Evolutionary conservation across 805 yeast genomes (phyloP).

Genomic region (fission yeast (Schizosaccharomyces pombe)): DNA sequence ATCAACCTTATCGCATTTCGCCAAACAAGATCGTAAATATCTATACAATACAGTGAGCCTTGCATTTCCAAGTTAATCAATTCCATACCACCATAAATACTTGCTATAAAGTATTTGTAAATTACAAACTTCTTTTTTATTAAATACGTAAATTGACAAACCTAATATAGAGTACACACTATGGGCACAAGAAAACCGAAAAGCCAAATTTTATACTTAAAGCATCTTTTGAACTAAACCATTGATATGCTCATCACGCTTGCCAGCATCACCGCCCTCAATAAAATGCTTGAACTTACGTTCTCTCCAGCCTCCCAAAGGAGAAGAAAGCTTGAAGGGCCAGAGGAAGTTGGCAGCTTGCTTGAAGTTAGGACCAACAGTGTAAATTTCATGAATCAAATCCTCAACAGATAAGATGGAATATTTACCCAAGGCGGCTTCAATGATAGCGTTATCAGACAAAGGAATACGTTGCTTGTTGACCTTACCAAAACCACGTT

Average conservation of each 20-base stretch:
- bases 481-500: conserved; percentile 68
- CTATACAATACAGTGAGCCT: too few species aligned
- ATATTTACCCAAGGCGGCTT: conserved; percentile 47
- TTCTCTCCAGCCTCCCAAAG: conserved; percentile 63
- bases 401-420: conserved; percentile 56
- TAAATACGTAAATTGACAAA: too few species aligned
- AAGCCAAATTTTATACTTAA: not conserved
- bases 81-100: too few species aligned
- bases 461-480: conserved; percentile 56
- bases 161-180: too few species aligned
- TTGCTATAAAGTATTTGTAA: too few species aligned
- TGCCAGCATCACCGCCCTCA: conserved; percentile 72
- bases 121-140: too few species aligned
- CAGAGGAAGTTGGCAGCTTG: conserved; percentile 67
- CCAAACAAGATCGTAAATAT: too few species aligned
- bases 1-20: too few species aligned
- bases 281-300: conserved; percentile 59
- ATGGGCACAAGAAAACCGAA: too few species aligned
- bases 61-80: too few species aligned
- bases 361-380: conserved; percentile 69
- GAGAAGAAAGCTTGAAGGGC: conserved; percentile 70
- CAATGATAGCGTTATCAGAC: conserved; percentile 47
- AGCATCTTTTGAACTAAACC: conserved; percentile 42
- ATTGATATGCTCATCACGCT: conserved; percentile 61
- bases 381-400: conserved; percentile 58